Conservation (phyloP, 2,329 filamentous ascomycete genomes). For the Hymenoscyphus scutula region DNA sequence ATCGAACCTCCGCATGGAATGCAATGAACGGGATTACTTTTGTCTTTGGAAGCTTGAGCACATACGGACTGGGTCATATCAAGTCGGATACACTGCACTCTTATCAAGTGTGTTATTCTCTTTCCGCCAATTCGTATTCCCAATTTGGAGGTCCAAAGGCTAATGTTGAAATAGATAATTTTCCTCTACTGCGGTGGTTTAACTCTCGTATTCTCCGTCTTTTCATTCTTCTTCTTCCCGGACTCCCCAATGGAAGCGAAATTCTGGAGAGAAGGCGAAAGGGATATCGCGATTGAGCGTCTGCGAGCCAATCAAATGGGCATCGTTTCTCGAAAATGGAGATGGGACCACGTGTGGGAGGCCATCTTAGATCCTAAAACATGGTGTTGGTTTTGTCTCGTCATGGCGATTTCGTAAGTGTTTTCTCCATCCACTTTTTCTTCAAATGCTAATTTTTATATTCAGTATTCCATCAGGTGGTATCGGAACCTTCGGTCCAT, state of each 20-base stretch:
- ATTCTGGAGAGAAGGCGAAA: slow-evolving; percentile 49
- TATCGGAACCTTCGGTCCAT: slow-evolving; percentile 29
- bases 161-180: slow-evolving; percentile 38
- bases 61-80: slow-evolving; percentile 58
- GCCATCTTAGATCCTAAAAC: slow-evolving; percentile 35
- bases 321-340: slow-evolving; percentile 50
- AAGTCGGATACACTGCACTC: slow-evolving; percentile 41
- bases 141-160: background rate
- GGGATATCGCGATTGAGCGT: slow-evolving; percentile 51
- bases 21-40: slow-evolving; percentile 58
- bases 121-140: background rate
- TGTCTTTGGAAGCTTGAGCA: slow-evolving; percentile 35
- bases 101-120: slow-evolving; percentile 28
- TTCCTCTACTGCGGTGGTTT: slow-evolving; percentile 53
- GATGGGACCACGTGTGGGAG: slow-evolving; percentile 45
- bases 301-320: slow-evolving; percentile 55
- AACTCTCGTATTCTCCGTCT: slow-evolving; percentile 46
- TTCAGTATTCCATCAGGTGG: slow-evolving; percentile 20
- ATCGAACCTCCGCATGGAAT: slow-evolving; percentile 56
- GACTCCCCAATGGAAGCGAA: slow-evolving; percentile 34
- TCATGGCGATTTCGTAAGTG: slow-evolving; percentile 27
- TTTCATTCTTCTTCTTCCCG: slow-evolving; percentile 40
- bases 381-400: slow-evolving; percentile 36
- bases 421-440: background rate
- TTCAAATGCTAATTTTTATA: background rate